Percentiles rank a stretch among this genome's conserved stretches.
These are phyloP conservation scores for Teunomyces funiuensis DNA, from an alignment of 805 yeast genomes.

Conservation along the genomic window DNA sequence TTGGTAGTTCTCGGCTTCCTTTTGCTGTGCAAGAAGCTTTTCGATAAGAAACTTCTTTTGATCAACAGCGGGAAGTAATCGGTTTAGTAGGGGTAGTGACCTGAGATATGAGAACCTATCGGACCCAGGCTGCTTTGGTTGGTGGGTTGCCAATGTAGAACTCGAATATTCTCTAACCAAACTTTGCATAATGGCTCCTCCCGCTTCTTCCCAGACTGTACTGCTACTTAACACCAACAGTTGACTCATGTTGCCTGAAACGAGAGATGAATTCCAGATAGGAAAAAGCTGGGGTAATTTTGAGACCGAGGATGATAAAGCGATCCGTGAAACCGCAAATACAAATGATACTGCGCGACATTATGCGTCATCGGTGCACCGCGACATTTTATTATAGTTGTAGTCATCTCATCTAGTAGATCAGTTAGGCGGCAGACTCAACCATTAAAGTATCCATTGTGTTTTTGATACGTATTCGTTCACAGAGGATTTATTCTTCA, in stretches of 20 bases:
- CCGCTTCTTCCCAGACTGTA: background rate
- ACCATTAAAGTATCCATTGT: slow-evolving; percentile 4
- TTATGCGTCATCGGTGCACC: background rate
- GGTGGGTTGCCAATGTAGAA: too few species aligned
- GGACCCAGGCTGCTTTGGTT: background rate
- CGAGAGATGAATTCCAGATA: background rate
- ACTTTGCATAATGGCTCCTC: background rate
- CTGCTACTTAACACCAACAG: background rate
- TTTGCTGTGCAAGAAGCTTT: slow-evolving; percentile 29
- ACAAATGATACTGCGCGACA: background rate
- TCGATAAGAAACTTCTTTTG: slow-evolving; percentile 23
- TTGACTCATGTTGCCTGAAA: background rate
- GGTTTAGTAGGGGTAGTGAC: slow-evolving; percentile 17
- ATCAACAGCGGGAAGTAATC: slow-evolving; percentile 20
- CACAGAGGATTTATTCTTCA: slow-evolving; percentile 2
- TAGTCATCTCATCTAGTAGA: slow-evolving; percentile 1
- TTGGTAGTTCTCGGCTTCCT: slow-evolving; percentile 41
- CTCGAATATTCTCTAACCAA: background rate
- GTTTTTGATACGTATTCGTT: slow-evolving; percentile 4
- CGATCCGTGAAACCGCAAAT: background rate
- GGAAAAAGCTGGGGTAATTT: slow-evolving; percentile 4
- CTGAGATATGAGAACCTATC: slow-evolving; percentile 1
- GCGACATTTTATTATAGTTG: background rate
- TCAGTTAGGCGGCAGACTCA: background rate
- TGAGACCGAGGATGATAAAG: slow-evolving; percentile 4